Evolutionary conservation across 1,139 yeast species (phyloP).

Genomic region (Protomyces inouyei): DNA sequence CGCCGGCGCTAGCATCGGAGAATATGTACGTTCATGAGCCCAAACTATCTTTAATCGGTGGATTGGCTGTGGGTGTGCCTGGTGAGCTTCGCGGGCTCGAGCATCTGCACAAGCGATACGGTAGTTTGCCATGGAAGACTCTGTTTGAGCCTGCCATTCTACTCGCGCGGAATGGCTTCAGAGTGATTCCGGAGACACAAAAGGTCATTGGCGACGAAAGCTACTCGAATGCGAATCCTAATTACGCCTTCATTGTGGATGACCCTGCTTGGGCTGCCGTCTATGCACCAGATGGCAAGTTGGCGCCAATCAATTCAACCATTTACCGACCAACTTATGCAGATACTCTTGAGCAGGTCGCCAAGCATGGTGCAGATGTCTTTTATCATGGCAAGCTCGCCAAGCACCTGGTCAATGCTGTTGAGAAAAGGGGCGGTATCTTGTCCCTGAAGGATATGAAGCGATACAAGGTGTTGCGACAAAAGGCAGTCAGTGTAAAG

Average conservation of each 20-base stretch:
- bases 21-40: conserved; percentile 57
- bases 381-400: conserved; percentile 75
- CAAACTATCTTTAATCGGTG: conserved; percentile 64
- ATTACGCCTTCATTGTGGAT: conserved; percentile 46
- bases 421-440: conserved; percentile 56
- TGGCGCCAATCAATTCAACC: conserved; percentile 53
- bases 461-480: conserved; percentile 52
- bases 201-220: conserved; percentile 31
- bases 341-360: conserved; percentile 60
- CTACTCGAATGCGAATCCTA: not conserved
- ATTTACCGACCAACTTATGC: conserved; percentile 61
- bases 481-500: conserved; percentile 51
- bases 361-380: conserved; percentile 67
- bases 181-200: conserved; percentile 45
- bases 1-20: conserved; percentile 59
- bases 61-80: conserved; percentile 78
- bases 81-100: conserved; percentile 84
- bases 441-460: conserved; percentile 59
- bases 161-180: conserved; percentile 57
- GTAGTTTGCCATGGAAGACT: conserved; percentile 65
- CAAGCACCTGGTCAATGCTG: conserved; percentile 47
- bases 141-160: conserved; percentile 69
- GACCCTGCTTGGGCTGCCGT: conserved; percentile 18
- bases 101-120: conserved; percentile 54
- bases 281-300: conserved; percentile 35